phyloP scores from a whole-genome alignment of 2,329 filamentous ascomycete genomes.

The Aureobasidium uvarum region DNA sequence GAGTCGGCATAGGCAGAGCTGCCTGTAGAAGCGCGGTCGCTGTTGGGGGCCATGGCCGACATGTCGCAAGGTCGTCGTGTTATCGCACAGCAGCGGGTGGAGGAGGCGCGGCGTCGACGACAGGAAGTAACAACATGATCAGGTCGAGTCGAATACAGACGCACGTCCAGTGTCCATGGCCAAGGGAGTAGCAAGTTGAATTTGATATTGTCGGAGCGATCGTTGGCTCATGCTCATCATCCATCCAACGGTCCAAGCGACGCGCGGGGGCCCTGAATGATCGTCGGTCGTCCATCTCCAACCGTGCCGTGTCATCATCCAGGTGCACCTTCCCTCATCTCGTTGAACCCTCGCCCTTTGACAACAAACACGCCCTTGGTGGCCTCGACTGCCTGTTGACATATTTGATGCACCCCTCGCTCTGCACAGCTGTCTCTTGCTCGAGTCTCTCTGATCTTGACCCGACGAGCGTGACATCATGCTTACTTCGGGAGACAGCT shows the following conservation, averaged over 20 bases:
- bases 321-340: background rate
- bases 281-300: background rate
- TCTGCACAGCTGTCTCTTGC: no score
- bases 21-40: constrained; percentile 25
- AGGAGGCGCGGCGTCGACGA: constrained; percentile 3
- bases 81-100: background rate
- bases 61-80: constrained; percentile 5
- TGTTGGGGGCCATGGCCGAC: constrained; percentile 1
- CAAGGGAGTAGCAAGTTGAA: background rate
- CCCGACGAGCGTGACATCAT: background rate
- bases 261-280: background rate
- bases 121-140: constrained; percentile 7
- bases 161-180: constrained; percentile 15
- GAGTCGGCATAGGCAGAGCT: constrained; percentile 10
- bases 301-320: background rate
- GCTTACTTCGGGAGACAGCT: background rate
- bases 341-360: background rate
- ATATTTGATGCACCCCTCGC: background rate
- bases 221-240: background rate
- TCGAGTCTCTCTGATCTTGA: background rate
- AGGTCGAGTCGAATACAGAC: background rate
- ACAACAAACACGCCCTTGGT: background rate
- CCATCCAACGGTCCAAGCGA: background rate
- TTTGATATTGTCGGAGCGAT: background rate
- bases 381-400: background rate